These are phyloP conservation scores for Fraxinus quadrangulata DNA, from an alignment of 257 asterid species.

Conservation along the genomic window DNA sequence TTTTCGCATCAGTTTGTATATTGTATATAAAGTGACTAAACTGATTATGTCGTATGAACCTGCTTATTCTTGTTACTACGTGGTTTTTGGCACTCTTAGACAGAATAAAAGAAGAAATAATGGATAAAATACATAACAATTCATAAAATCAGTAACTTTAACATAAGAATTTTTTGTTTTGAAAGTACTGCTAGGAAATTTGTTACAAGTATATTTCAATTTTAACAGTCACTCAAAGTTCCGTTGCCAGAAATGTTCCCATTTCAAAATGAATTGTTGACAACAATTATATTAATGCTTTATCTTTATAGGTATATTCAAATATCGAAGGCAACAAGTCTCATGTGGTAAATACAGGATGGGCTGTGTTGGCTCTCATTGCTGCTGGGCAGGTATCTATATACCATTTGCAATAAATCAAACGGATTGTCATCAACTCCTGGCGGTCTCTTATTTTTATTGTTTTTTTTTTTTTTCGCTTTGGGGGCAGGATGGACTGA, in stretches of 20 bases:
- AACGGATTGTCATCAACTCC: not conserved
- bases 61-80: constrained; percentile 16
- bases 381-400: constrained; percentile 83
- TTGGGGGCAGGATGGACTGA: not conserved
- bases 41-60: not conserved
- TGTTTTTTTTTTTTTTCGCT: not conserved
- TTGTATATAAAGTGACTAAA: not conserved
- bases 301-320: constrained; percentile 66
- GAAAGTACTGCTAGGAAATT: not conserved
- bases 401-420: not conserved
- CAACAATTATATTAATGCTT: constrained; percentile 23
- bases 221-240: not conserved
- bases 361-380: constrained; percentile 90
- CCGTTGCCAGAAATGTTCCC: not conserved
- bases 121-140: not conserved
- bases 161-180: not conserved
- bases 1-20: not conserved
- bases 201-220: not conserved
- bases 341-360: constrained; percentile 86
- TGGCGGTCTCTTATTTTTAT: constrained; percentile 1
- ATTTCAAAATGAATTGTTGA: not conserved
- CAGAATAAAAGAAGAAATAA: constrained; percentile 4
- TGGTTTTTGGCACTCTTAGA: not conserved
- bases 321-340: constrained; percentile 79
- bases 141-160: not conserved